These are phyloP conservation scores for Cicer chorassanicum DNA, from an alignment of 306 rosid species.

Conservation along the genomic window DNA sequence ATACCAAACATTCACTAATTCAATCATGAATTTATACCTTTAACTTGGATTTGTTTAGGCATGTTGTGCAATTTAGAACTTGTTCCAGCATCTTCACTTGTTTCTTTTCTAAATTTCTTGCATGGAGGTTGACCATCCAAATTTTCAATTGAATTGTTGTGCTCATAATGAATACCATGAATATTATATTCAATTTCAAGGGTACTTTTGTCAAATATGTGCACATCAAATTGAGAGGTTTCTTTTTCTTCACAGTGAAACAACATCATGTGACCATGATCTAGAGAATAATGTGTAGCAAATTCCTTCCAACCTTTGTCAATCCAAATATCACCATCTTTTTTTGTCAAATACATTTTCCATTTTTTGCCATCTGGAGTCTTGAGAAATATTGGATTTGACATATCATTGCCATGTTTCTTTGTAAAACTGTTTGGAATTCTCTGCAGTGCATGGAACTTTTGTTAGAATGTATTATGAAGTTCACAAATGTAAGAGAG, in stretches of 20 bases:
- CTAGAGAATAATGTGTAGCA: constrained; percentile 12
- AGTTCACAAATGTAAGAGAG: constrained; percentile 1
- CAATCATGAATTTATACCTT: neutral
- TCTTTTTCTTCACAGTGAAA: neutral
- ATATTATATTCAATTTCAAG: constrained; percentile 3
- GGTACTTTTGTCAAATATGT: neutral
- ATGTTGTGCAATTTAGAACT: neutral
- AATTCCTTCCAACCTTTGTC: constrained; percentile 36
- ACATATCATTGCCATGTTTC: constrained; percentile 25
- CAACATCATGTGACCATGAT: neutral
- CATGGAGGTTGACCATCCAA: neutral
- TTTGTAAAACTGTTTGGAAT: constrained; percentile 31
- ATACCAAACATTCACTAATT: neutral
- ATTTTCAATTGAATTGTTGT: neutral
- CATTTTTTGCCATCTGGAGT: constrained; percentile 43
- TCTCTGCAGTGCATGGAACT: constrained; percentile 3
- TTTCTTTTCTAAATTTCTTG: neutral
- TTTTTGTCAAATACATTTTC: constrained; percentile 30
- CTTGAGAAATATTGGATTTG: constrained; percentile 41
- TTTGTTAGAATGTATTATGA: neutral
- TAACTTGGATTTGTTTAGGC: neutral
- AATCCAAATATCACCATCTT: constrained; percentile 27
- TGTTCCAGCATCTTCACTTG: neutral
- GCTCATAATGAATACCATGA: neutral
- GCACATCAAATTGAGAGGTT: neutral